Evolutionary conservation across 2,329 filamentous ascomycete genomes (phyloP).

Genomic region (Colletotrichum sp.): DNA sequence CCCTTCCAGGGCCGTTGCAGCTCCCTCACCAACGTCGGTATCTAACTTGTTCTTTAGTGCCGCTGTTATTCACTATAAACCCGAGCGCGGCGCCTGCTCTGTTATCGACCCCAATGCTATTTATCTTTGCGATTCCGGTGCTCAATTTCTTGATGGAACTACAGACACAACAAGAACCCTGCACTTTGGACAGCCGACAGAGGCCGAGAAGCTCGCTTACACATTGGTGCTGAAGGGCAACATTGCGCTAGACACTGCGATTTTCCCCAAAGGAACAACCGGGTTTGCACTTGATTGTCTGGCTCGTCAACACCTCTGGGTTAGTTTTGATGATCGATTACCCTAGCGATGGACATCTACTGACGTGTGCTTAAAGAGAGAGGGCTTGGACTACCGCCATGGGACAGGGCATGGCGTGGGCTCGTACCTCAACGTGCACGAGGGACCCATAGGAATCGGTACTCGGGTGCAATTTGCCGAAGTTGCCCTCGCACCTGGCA

Average conservation of each 20-base stretch:
- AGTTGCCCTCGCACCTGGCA: slow-evolving; percentile 86
- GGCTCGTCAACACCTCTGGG: slow-evolving; percentile 92
- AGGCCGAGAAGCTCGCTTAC: slow-evolving; percentile 86
- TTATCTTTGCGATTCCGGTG: slow-evolving; percentile 96
- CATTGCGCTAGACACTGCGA: slow-evolving; percentile 82
- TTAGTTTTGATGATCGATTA: slow-evolving; percentile 40
- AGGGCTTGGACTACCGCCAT: slow-evolving; percentile 93
- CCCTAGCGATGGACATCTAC: not conserved
- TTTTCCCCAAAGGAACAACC: slow-evolving; percentile 94
- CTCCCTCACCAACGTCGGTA: not conserved
- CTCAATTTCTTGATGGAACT: slow-evolving; percentile 94
- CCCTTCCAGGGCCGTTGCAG: not conserved
- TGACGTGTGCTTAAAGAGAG: slow-evolving; percentile 46
- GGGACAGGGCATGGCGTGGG: slow-evolving; percentile 96
- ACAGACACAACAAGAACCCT: slow-evolving; percentile 94
- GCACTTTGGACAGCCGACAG: slow-evolving; percentile 86
- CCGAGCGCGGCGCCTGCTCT: slow-evolving; percentile 81
- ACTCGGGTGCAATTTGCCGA: slow-evolving; percentile 91
- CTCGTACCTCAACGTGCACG: slow-evolving; percentile 95
- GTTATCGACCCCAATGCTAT: slow-evolving; percentile 83
- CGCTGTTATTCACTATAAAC: slow-evolving; percentile 94
- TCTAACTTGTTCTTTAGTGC: slow-evolving; percentile 55
- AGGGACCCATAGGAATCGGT: slow-evolving; percentile 95
- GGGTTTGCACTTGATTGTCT: slow-evolving; percentile 90
- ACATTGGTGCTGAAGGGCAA: slow-evolving; percentile 95